These are phyloP conservation scores for Fusarium poae DNA, from an alignment of 2,329 filamentous ascomycete species.

Conservation along the genomic window DNA sequence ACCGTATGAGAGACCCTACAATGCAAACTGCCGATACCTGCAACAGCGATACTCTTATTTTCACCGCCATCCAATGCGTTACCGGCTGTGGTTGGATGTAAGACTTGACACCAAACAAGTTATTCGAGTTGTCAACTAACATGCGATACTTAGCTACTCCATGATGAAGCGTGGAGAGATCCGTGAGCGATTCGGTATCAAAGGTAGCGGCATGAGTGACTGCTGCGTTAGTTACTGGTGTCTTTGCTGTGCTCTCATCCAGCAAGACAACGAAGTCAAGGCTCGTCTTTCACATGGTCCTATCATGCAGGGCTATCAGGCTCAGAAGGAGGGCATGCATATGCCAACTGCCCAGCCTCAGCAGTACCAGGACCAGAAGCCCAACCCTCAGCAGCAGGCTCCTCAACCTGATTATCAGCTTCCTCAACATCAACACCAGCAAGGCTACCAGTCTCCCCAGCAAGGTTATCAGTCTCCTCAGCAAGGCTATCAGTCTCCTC, in stretches of 20 bases:
- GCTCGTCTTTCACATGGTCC: slow-evolving; percentile 46
- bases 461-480: slow-evolving; percentile 37
- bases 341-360: slow-evolving; percentile 47
- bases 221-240: slow-evolving; percentile 68
- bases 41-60: slow-evolving; percentile 60
- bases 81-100: slow-evolving; percentile 61
- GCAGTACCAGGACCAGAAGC: slow-evolving; percentile 22
- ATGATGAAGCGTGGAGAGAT: slow-evolving; percentile 68
- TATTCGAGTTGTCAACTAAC: slow-evolving; percentile 13
- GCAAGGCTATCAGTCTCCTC: slow-evolving; percentile 36
- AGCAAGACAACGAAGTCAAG: slow-evolving; percentile 69
- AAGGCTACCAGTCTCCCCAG: slow-evolving; percentile 39
- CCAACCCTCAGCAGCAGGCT: slow-evolving; percentile 28
- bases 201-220: slow-evolving; percentile 62
- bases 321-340: slow-evolving; percentile 55
- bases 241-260: slow-evolving; percentile 67
- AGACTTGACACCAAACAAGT: slow-evolving; percentile 24
- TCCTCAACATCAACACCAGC: slow-evolving; percentile 27
- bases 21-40: slow-evolving; percentile 55
- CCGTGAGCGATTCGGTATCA: slow-evolving; percentile 66
- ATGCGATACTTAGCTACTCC: slow-evolving; percentile 53
- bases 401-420: slow-evolving; percentile 36
- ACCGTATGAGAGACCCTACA: slow-evolving; percentile 60
- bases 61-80: slow-evolving; percentile 54
- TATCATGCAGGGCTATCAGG: slow-evolving; percentile 55